phyloP scores from a whole-genome alignment of 2,329 filamentous ascomycete genomes.

The Stemphylium lycopersici region DNA sequence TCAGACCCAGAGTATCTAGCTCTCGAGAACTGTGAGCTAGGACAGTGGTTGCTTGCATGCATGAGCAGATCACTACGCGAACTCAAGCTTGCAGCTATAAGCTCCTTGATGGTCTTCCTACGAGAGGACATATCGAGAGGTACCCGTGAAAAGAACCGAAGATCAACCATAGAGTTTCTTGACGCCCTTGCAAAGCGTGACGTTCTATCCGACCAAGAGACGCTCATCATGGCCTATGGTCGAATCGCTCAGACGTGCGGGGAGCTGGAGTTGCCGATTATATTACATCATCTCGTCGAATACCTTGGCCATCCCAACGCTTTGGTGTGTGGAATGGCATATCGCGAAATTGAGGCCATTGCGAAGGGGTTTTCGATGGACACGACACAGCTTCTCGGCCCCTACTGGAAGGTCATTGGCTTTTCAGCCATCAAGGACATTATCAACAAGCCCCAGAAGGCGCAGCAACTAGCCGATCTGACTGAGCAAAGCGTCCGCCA shows the following conservation, averaged over 20 bases:
- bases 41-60: conserved; percentile 81
- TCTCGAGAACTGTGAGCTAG: conserved; percentile 70
- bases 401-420: conserved; percentile 87
- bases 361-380: conserved; percentile 69
- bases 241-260: conserved; percentile 76
- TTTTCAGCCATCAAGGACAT: conserved; percentile 84
- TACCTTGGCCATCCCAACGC: conserved; percentile 85
- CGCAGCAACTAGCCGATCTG: conserved; percentile 79
- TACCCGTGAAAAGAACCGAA: conserved; percentile 67
- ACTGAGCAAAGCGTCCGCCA: conserved; percentile 76
- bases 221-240: conserved; percentile 84
- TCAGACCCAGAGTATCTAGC: conserved; percentile 65
- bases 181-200: conserved; percentile 74
- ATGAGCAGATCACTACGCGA: conserved; percentile 85
- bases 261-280: conserved; percentile 84
- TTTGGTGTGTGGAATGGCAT: conserved; percentile 79
- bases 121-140: conserved; percentile 55
- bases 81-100: conserved; percentile 78
- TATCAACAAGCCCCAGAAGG: conserved; percentile 78
- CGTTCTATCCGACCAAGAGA: conserved; percentile 74
- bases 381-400: conserved; percentile 73
- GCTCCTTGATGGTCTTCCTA: conserved; percentile 71
- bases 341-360: conserved; percentile 79
- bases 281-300: conserved; percentile 81
- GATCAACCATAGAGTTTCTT: conserved; percentile 72